Evolutionary conservation across 2,329 filamentous ascomycete genomes (phyloP), one percentile per base, ranked within the genome.

Genomic region (Diaporthe longicolla): DNA sequence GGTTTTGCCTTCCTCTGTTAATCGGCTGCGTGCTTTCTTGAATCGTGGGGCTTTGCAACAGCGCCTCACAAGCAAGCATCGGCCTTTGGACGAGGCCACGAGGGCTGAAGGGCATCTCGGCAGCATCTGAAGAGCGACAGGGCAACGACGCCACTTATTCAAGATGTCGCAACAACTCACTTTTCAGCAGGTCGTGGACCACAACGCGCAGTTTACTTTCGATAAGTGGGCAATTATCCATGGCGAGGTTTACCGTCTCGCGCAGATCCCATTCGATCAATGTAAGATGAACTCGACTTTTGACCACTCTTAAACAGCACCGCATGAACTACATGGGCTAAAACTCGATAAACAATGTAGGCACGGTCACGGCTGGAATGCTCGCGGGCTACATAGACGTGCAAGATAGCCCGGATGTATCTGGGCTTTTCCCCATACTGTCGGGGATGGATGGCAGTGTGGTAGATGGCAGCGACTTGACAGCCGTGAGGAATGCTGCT

Each of bases 361-460:
- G 45, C 61, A 0, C 0, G 4, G 15, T 37, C 3, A 9, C 15
- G 0, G 0, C 4, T 8, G 10, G 2, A 4, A 15, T 3, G 13
- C 5, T 43, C 15, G 40, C 40, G 15, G 4, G 4, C 40, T 6
- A 3, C 1, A 43, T 43, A 4, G 6, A 26, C 1, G 0, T 35
- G 19, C 0, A 4, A 7, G 2, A 17, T 15, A 15, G 1, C 24
- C 19, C 21, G 11, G 43, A 65, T 21, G 11, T 50, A 3, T n/a
- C 43, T n/a, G 7, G 0, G 8, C 10, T 50, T 11, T 65, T 65
- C 13, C 4, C 1, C 8, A 8, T 5, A 7, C 5, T 32, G 29
- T 4, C 29, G 29, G 4, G 4, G 13, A 9, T 24, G 11, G 5
- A n/a, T 6, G 4, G 32, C 15, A 19, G 9, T 11, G n/a, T 5